Evolutionary conservation across 2,329 filamentous ascomycete species (phyloP).

Genomic region (Aspergillus alliaceus): DNA sequence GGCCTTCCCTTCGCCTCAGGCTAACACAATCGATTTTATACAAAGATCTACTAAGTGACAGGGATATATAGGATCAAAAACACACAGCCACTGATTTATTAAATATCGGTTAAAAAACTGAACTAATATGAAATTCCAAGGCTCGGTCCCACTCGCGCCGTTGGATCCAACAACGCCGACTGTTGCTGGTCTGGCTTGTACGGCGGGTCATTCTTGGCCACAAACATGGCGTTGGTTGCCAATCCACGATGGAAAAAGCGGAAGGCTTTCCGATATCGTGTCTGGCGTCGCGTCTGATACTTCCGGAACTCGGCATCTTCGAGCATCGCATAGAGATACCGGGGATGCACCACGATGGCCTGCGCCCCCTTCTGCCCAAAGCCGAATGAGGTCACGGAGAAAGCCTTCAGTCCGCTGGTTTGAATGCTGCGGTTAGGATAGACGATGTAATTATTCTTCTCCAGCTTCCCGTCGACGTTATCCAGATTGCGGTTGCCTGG

Average conservation of each 20-base stretch:
- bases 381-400: slow-evolving; percentile 97
- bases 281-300: slow-evolving; percentile 88
- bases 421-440: slow-evolving; percentile 95
- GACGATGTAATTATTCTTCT: slow-evolving; percentile 96
- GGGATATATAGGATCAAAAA: no score
- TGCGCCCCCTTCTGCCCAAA: slow-evolving; percentile 99
- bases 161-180: not conserved
- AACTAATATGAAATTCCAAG: not conserved
- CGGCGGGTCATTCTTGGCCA: slow-evolving; percentile 87
- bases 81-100: no score
- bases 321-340: slow-evolving; percentile 92
- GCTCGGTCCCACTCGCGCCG: not conserved
- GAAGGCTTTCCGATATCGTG: slow-evolving; percentile 97
- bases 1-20: no score
- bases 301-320: slow-evolving; percentile 78
- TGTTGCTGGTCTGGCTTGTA: slow-evolving; percentile 50
- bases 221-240: slow-evolving; percentile 97
- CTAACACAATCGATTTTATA: no score
- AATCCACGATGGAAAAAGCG: slow-evolving; percentile 97
- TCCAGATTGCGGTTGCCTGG: slow-evolving; percentile 98
- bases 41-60: no score
- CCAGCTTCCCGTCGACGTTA: slow-evolving; percentile 94
- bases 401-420: slow-evolving; percentile 97
- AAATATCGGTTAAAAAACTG: no score
- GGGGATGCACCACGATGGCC: slow-evolving; percentile 93